Evolutionary conservation across 2,329 filamentous ascomycete genomes (phyloP).

Genomic region (Ilyonectria sp.): DNA sequence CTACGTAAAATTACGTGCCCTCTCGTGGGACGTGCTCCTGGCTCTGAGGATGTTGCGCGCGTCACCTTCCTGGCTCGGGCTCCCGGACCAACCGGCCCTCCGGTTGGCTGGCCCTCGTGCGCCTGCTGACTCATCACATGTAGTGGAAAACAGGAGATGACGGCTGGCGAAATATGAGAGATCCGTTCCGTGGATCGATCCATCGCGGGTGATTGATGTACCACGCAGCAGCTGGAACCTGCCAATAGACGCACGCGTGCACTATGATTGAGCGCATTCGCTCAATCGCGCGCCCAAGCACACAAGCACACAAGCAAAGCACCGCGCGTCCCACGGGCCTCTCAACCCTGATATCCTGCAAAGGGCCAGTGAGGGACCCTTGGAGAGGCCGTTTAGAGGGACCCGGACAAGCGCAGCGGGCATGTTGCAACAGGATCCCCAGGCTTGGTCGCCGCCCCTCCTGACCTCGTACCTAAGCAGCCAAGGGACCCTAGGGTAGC

Average conservation of each 20-base stretch:
- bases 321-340: neutral
- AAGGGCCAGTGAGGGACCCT: neutral
- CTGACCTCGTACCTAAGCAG: neutral
- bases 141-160: constrained; percentile 9
- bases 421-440: neutral
- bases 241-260: constrained; percentile 6
- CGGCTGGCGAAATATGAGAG: constrained; percentile 20
- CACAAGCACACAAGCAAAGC: neutral
- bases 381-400: neutral
- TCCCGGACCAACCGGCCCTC: constrained; percentile 13
- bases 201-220: constrained; percentile 6
- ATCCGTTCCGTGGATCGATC: neutral
- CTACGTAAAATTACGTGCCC: constrained; percentile 20
- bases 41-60: constrained; percentile 10
- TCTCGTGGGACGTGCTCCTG: constrained; percentile 14
- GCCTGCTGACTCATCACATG: constrained; percentile 21
- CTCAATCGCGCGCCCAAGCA: neutral
- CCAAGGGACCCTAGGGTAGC: neutral
- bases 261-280: constrained; percentile 10
- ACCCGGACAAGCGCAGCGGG: neutral
- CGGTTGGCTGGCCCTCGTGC: constrained; percentile 14
- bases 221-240: neutral
- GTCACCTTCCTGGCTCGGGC: constrained; percentile 22
- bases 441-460: neutral
- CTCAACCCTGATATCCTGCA: neutral